These are phyloP conservation scores for Colletotrichum orchidophilum DNA, from an alignment of 2,329 filamentous ascomycete species.

Conservation along the genomic window DNA sequence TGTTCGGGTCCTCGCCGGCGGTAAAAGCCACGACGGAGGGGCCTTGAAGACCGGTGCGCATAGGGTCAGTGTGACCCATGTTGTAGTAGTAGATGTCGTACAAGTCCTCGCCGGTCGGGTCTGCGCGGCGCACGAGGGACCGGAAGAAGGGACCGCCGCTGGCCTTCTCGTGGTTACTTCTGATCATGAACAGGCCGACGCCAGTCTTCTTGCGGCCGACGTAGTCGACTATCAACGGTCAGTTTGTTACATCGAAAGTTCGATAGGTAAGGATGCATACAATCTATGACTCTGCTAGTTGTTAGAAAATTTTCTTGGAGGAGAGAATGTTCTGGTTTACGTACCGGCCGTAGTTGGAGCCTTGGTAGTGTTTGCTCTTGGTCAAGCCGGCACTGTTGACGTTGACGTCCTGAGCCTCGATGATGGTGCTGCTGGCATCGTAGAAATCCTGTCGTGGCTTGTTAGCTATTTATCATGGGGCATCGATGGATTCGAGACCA, in stretches of 20 bases:
- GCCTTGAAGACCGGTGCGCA: slow-evolving; percentile 52
- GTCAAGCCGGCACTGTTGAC: slow-evolving; percentile 43
- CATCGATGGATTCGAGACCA: not conserved
- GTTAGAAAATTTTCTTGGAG: not conserved
- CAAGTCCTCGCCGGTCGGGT: slow-evolving; percentile 47
- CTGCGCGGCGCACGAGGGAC: slow-evolving; percentile 48
- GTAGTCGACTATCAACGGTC: slow-evolving; percentile 45
- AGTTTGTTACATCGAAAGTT: slow-evolving; percentile 38
- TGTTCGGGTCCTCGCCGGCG: slow-evolving; percentile 46
- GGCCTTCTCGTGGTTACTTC: slow-evolving; percentile 43
- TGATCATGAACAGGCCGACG: slow-evolving; percentile 49
- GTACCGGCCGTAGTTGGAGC: slow-evolving; percentile 47
- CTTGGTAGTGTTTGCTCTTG: slow-evolving; percentile 52
- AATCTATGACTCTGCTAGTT: slow-evolving; percentile 11
- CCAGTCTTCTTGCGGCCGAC: slow-evolving; percentile 47
- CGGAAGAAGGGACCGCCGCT: slow-evolving; percentile 51
- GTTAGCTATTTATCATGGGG: not conserved
- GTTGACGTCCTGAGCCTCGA: slow-evolving; percentile 44
- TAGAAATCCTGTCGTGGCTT: slow-evolving; percentile 39
- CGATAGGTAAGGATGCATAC: not conserved
- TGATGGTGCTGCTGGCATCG: slow-evolving; percentile 44
- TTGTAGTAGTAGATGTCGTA: slow-evolving; percentile 55
- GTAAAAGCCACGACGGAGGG: slow-evolving; percentile 52
- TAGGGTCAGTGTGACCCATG: slow-evolving; percentile 52
- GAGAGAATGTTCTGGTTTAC: not conserved